phyloP scores from a whole-genome alignment of 2,329 filamentous ascomycete species.

The Zalaria sp. region DNA sequence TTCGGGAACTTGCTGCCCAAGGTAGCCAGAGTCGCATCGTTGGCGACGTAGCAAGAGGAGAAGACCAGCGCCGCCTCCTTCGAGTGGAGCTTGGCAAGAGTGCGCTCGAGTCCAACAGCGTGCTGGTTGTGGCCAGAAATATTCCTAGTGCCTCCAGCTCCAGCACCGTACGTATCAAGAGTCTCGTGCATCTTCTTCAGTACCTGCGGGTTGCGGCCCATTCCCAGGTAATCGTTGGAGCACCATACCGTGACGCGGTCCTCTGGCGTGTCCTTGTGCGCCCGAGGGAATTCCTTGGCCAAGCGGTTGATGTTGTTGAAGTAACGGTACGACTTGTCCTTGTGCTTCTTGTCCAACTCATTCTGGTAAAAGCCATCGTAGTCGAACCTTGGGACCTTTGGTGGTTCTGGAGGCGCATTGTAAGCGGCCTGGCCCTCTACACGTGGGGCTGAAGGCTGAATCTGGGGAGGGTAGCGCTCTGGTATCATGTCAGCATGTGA shows the following conservation, averaged over 20 bases:
- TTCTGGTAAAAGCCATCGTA: conserved; percentile 79
- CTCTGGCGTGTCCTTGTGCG: conserved; percentile 71
- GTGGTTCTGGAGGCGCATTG: conserved; percentile 29
- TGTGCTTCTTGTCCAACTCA: conserved; percentile 96
- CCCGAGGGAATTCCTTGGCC: conserved; percentile 88
- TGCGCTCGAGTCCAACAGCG: conserved; percentile 69
- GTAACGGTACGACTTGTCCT: conserved; percentile 98
- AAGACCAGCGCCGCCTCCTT: conserved; percentile 91
- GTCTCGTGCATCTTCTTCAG: conserved; percentile 89
- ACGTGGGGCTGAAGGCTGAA: conserved; percentile 1
- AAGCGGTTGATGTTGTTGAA: conserved; percentile 99
- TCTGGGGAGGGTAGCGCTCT: conserved; percentile 4
- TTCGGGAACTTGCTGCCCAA: conserved; percentile 93
- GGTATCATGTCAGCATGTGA: conserved; percentile 1
- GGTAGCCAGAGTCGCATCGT: conserved; percentile 91
- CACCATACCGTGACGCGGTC: conserved; percentile 96
- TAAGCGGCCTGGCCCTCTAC: background rate
- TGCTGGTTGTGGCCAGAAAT: conserved; percentile 98
- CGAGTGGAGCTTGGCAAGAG: conserved; percentile 74
- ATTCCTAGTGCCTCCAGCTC: conserved; percentile 89
- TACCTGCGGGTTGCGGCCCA: conserved; percentile 83
- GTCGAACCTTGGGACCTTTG: conserved; percentile 53
- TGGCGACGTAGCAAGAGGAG: conserved; percentile 95
- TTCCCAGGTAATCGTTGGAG: conserved; percentile 96
- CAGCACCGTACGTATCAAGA: conserved; percentile 84